Evolutionary conservation across 2,329 filamentous ascomycete genomes (phyloP).

Genomic region (Fusarium concolor): DNA sequence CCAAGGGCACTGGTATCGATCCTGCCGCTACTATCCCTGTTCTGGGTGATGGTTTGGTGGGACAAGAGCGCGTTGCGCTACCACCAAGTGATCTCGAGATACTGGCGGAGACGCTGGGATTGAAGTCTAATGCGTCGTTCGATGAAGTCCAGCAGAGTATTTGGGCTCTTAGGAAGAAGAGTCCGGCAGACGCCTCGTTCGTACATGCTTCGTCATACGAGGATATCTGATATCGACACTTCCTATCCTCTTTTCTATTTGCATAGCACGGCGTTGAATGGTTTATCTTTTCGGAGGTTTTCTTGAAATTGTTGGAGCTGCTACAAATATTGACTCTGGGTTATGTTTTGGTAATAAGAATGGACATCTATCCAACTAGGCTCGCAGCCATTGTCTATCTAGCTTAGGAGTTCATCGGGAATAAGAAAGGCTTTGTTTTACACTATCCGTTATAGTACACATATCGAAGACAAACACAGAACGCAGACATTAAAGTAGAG

Average conservation of each 20-base stretch:
- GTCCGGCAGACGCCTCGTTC: constrained; percentile 11
- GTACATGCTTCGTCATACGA: constrained; percentile 27
- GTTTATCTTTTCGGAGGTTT: not conserved
- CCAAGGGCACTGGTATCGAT: constrained; percentile 29
- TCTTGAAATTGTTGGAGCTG: not conserved
- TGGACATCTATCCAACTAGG: not conserved
- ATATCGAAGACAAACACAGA: not conserved
- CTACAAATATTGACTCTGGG: not conserved
- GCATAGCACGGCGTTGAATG: constrained; percentile 45
- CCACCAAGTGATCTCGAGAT: constrained; percentile 51
- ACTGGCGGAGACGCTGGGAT: constrained; percentile 50
- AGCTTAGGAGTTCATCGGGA: not conserved
- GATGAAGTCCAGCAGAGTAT: constrained; percentile 53
- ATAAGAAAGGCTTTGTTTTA: not conserved
- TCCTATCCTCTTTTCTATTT: constrained; percentile 1
- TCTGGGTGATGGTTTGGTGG: constrained; percentile 31
- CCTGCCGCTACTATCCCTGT: constrained; percentile 25
- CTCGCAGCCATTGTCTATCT: constrained; percentile 1
- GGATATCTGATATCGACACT: constrained; percentile 21
- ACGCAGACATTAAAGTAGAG: constrained; percentile 22
- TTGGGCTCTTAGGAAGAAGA: constrained; percentile 44
- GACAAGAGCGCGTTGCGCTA: constrained; percentile 19
- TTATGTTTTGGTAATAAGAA: constrained; percentile 8
- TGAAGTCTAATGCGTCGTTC: constrained; percentile 51
- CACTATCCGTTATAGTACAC: not conserved